Conservation (phyloP, 2,329 filamentous ascomycete genomes). For the Trichoderma endophyticum region DNA sequence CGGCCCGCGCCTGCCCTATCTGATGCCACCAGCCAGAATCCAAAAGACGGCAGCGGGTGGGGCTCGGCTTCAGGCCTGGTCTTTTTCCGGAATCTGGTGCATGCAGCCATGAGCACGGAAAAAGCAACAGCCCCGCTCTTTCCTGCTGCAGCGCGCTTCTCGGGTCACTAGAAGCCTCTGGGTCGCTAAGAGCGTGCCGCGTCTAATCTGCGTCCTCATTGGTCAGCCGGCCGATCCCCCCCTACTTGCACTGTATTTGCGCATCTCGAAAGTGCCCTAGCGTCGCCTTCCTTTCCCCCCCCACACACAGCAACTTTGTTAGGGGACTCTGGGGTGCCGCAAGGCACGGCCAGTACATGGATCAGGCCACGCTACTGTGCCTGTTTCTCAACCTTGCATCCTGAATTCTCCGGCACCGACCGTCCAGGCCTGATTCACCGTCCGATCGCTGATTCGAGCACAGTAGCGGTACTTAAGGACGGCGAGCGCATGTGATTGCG, state of each 20-base stretch:
- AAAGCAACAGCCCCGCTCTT: background rate
- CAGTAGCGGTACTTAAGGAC: background rate
- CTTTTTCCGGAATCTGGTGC: background rate
- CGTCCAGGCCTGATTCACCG: constrained; percentile 2
- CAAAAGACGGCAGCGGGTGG: constrained; percentile 2
- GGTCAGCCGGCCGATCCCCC: background rate
- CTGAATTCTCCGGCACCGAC: constrained; percentile 17
- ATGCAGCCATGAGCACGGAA: background rate
- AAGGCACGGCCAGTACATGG: constrained; percentile 15
- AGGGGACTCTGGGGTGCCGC: constrained; percentile 18
- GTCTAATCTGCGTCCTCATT: constrained; percentile 12
- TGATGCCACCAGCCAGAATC: constrained; percentile 16
- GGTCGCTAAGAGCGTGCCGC: constrained; percentile 17
- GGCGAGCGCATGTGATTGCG: background rate
- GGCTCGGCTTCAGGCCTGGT: background rate
- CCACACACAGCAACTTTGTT: constrained; percentile 9
- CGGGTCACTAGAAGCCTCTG: constrained; percentile 11
- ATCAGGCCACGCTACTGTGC: constrained; percentile 17
- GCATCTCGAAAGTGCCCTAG: constrained; percentile 3
- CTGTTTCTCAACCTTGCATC: constrained; percentile 16
- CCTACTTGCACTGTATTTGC: background rate
- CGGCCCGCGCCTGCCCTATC: constrained; percentile 22
- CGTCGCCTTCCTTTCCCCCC: background rate
- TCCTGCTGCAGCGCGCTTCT: constrained; percentile 19
- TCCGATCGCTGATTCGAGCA: background rate